A percentile compares a stretch with the other conserved stretches of the same genome.
phyloP scores from a whole-genome alignment of 331 rosid species.

The Pyrus hybrid region DNA sequence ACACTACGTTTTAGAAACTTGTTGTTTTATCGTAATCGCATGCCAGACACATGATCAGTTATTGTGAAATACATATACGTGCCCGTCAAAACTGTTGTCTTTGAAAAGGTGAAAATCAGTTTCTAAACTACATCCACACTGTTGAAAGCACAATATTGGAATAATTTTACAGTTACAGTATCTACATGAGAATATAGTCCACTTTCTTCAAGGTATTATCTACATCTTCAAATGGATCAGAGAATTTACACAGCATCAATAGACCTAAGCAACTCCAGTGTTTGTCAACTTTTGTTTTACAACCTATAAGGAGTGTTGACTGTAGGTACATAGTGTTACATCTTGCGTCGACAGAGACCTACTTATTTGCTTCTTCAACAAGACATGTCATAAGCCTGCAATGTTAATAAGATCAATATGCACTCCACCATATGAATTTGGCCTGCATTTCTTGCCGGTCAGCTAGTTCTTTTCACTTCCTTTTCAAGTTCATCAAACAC shows the following conservation, averaged over 20 bases:
- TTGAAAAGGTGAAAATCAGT: background rate
- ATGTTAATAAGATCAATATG: background rate
- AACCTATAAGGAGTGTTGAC: background rate
- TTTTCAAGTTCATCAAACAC: conserved; percentile 59
- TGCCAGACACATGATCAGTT: background rate
- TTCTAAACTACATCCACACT: no score
- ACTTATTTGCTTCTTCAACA: background rate
- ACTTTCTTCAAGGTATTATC: background rate
- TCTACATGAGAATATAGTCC: background rate
- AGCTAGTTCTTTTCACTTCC: conserved; percentile 17
- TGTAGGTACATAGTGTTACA: background rate
- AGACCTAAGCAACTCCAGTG: background rate
- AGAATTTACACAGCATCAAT: background rate
- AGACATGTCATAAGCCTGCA: background rate
- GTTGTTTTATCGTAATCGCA: no score
- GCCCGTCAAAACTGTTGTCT: background rate
- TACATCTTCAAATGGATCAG: background rate
- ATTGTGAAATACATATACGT: background rate
- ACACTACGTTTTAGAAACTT: no score
- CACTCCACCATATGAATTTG: background rate
- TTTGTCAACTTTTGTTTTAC: background rate
- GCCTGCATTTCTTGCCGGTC: conserved; percentile 16
- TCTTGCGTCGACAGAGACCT: background rate
- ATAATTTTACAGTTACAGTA: background rate
- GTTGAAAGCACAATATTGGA: background rate